Evolutionary conservation across 1,284 basidiomycete species (phyloP).

Genomic region (Malassezia restricta): DNA sequence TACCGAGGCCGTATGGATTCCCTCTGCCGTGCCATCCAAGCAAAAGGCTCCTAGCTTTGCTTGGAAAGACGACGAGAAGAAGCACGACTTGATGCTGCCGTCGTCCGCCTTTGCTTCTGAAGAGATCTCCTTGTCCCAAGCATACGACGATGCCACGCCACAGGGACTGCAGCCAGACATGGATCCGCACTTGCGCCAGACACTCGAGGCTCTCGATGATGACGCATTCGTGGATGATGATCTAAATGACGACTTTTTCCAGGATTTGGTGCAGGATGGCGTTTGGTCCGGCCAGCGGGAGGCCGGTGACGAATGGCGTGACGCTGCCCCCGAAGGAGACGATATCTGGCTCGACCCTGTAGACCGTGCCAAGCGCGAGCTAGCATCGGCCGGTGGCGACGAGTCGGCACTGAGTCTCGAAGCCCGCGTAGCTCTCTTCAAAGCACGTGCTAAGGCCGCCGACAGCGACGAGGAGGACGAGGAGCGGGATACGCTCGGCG

Average conservation of each 20-base stretch:
- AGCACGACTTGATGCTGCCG: slow-evolving; percentile 51
- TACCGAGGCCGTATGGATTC: slow-evolving; percentile 23
- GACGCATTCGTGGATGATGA: slow-evolving; percentile 56
- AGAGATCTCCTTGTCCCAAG: slow-evolving; percentile 22
- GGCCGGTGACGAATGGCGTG: slow-evolving; percentile 28
- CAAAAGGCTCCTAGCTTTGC: slow-evolving; percentile 22
- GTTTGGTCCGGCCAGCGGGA: slow-evolving; percentile 28
- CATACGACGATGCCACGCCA: slow-evolving; percentile 22
- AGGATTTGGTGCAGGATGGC: slow-evolving; percentile 56
- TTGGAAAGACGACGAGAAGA: slow-evolving; percentile 18
- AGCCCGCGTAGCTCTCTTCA: slow-evolving; percentile 40
- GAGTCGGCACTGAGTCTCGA: slow-evolving; percentile 32
- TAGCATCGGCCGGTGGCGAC: slow-evolving; percentile 11
- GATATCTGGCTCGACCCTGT: slow-evolving; percentile 34
- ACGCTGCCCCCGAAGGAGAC: slow-evolving; percentile 38
- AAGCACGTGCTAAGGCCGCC: slow-evolving; percentile 15
- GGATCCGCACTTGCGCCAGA: slow-evolving; percentile 87
- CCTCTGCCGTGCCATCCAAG: slow-evolving; percentile 24
- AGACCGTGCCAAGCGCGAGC: slow-evolving; percentile 22
- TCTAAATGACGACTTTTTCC: slow-evolving; percentile 53
- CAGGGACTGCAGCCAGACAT: slow-evolving; percentile 87
- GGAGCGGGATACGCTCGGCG: slow-evolving; percentile 26
- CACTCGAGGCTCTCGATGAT: slow-evolving; percentile 86
- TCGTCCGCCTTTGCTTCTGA: slow-evolving; percentile 50
- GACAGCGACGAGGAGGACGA: slow-evolving; percentile 19